These are phyloP conservation scores for Pseudocercospora pini-densiflorae DNA, from an alignment of 2,329 filamentous ascomycete genomes.

Conservation along the genomic window DNA sequence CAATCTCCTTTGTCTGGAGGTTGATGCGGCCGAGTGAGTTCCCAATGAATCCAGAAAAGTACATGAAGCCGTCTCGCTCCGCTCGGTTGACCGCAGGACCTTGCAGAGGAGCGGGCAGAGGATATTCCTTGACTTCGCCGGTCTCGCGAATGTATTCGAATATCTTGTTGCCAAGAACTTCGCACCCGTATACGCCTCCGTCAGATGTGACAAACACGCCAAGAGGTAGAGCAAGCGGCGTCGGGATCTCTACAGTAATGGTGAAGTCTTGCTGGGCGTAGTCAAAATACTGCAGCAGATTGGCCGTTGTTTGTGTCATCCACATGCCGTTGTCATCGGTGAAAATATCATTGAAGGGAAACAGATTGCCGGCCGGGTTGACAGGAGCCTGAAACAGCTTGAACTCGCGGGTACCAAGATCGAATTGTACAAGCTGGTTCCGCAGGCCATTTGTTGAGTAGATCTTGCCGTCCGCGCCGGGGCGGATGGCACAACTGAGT, in stretches of 20 bases:
- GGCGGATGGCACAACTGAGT: conserved; percentile 19
- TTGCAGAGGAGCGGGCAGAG: conserved; percentile 24
- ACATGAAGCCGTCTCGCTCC: conserved; percentile 29
- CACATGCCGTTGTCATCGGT: conserved; percentile 30
- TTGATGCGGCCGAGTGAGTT: conserved; percentile 31
- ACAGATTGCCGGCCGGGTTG: conserved; percentile 30
- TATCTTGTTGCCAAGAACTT: conserved; percentile 25
- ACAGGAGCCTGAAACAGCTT: conserved; percentile 22
- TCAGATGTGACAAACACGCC: conserved; percentile 26
- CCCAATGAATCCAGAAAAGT: conserved; percentile 30
- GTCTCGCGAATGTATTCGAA: conserved; percentile 27
- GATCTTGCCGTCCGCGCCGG: conserved; percentile 19
- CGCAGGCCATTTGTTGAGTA: conserved; percentile 19
- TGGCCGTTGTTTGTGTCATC: conserved; percentile 32
- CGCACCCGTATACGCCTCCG: conserved; percentile 24
- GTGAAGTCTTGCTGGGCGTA: conserved; percentile 17
- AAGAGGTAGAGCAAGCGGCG: conserved; percentile 23
- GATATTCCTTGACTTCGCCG: conserved; percentile 24
- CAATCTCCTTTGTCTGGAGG: conserved; percentile 26
- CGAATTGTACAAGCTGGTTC: conserved; percentile 23
- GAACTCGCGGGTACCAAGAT: conserved; percentile 17
- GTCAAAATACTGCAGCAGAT: conserved; percentile 15
- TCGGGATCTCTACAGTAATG: conserved; percentile 23
- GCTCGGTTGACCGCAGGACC: conserved; percentile 30
- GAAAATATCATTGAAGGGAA: conserved; percentile 33